Conservation (phyloP, 2,329 filamentous ascomycete species). For the Microcyclospora tardicrescens region DNA sequence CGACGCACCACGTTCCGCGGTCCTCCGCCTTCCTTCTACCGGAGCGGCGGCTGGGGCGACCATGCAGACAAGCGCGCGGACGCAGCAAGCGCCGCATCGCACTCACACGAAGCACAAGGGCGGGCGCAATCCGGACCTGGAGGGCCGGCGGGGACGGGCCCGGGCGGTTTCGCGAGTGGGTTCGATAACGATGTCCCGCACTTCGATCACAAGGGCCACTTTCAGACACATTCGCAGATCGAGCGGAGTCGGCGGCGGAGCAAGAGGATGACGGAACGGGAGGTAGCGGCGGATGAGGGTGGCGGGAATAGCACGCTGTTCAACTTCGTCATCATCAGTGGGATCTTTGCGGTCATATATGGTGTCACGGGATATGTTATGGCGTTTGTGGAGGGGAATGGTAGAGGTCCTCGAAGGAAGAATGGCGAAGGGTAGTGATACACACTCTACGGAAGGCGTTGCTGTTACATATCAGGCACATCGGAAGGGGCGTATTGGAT, state of each 20-base stretch:
- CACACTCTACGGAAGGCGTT: no score
- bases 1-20: constrained; percentile 66
- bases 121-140: constrained; percentile 8
- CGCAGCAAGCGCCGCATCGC: constrained; percentile 23
- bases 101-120: constrained; percentile 15
- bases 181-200: constrained; percentile 50
- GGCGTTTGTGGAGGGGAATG: neutral
- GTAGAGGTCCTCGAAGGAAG: no score
- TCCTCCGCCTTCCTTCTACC: constrained; percentile 81
- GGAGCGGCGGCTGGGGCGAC: constrained; percentile 63
- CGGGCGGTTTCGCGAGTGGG: constrained; percentile 47
- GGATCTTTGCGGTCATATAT: constrained; percentile 17
- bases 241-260: constrained; percentile 13
- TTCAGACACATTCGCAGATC: constrained; percentile 56
- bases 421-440: no score
- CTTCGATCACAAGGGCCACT: constrained; percentile 64
- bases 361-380: constrained; percentile 7
- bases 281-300: constrained; percentile 9
- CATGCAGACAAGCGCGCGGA: constrained; percentile 47
- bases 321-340: constrained; percentile 22
- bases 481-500: no score
- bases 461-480: no score
- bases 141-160: constrained; percentile 19
- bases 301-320: constrained; percentile 15
- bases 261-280: constrained; percentile 10